These are phyloP conservation scores for Yarrowia sp. DNA, from an alignment of 805 yeast genomes.

Conservation along the genomic window DNA sequence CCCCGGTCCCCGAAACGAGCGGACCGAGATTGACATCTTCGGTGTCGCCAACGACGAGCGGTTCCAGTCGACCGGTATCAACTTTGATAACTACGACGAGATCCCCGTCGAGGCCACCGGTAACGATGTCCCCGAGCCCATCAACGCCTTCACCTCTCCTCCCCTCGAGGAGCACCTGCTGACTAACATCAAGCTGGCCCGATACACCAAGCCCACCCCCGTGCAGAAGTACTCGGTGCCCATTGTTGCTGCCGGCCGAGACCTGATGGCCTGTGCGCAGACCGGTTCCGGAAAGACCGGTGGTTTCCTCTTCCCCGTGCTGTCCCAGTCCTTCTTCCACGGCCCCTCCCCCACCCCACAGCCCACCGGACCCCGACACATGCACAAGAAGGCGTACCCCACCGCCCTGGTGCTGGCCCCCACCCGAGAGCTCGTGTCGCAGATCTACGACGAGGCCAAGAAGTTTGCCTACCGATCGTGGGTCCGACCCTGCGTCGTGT, in stretches of 20 bases:
- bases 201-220: conserved; percentile 96
- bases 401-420: conserved; percentile 97
- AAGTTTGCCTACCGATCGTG: conserved; percentile 97
- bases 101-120: conserved; percentile 99
- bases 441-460: conserved; percentile 93
- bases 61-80: conserved; percentile 94
- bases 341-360: conserved; percentile 79
- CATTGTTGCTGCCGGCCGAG: conserved; percentile 86
- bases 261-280: conserved; percentile 97
- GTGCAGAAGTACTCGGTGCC: conserved; percentile 95
- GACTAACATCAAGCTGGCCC: conserved; percentile 84
- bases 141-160: conserved; percentile 84
- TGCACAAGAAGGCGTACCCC: conserved; percentile 82
- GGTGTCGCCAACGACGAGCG: conserved; percentile 75
- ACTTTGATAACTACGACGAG: conserved; percentile 97
- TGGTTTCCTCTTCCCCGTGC: conserved; percentile 97
- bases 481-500: conserved; percentile 95
- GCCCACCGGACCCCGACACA: conserved; percentile 41
- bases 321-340: conserved; percentile 83
- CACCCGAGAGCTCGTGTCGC: conserved; percentile 98
- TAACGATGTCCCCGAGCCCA: conserved; percentile 92
- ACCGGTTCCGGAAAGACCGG: conserved; percentile 99
- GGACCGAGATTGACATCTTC: conserved; percentile 78
- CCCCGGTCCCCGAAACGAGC: conserved; percentile 76
- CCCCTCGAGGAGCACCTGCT: conserved; percentile 87